phyloP scores from a whole-genome alignment of 2,329 filamentous ascomycete species.

The Ophiostoma sp. region DNA sequence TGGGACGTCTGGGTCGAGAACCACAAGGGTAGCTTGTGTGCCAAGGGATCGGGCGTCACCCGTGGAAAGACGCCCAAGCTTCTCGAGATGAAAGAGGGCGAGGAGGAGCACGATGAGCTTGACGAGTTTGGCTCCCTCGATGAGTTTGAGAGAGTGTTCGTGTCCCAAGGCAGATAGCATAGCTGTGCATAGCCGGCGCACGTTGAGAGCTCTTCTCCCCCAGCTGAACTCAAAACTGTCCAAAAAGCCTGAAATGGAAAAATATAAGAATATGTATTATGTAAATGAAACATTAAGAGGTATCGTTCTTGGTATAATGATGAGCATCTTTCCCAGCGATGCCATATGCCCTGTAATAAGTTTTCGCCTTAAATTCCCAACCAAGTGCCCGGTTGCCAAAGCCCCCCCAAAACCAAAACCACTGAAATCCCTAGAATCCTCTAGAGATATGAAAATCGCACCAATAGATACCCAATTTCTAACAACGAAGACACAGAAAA shows the following conservation, averaged over 20 bases:
- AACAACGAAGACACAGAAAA: not conserved
- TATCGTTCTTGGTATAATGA: conserved; percentile 18
- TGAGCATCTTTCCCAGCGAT: conserved; percentile 3
- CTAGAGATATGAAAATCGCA: not conserved
- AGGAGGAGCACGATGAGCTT: conserved; percentile 4
- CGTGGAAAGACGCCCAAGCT: not conserved
- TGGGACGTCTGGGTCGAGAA: conserved; percentile 64
- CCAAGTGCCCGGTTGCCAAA: conserved; percentile 3
- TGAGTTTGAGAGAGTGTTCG: not conserved
- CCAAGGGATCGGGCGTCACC: conserved; percentile 44
- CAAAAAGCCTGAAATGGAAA: not conserved
- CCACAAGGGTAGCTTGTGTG: conserved; percentile 55
- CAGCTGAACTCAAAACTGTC: too few relatives aligned
- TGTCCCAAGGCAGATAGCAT: not conserved
- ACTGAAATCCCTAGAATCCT: too few relatives aligned
- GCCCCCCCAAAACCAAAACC: too few relatives aligned
- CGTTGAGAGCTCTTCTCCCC: too few relatives aligned
- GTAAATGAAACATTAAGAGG: conserved; percentile 14
- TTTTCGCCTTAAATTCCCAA: conserved; percentile 18
- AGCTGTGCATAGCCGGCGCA: not conserved
- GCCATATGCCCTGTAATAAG: conserved; percentile 2
- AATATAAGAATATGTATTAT: not conserved
- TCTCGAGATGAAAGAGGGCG: not conserved
- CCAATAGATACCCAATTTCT: not conserved
- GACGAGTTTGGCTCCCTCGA: conserved; percentile 17